Evolutionary conservation across 345 rosid genomes (phyloP), one percentile per base, ranked within the genome.

Genomic region (Erodium maritimum): DNA sequence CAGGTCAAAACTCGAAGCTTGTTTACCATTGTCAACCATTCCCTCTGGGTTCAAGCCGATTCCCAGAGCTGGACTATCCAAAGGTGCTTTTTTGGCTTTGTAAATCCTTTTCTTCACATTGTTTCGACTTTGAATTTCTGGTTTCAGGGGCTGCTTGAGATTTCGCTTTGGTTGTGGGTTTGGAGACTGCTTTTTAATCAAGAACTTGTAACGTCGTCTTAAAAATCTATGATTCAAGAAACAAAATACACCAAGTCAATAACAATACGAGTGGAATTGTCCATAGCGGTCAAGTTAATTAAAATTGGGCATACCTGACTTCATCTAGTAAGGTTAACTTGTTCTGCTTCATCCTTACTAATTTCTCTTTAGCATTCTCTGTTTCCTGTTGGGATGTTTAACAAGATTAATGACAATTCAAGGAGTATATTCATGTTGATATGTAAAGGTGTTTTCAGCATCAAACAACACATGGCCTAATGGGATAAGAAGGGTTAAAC

Each of bases 341-440:
- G 45, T 64, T 79, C 63, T 78, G 80, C 66, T 79, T 85, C 79
- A 85, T 61, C 78, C 73, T 77, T 72, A 76, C 78, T 74, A 86
- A 53, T 59, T 78, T 75, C 74, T 59, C 77, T 69, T 57, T 74
- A 67, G 55, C 73, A n/a, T 59, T 67, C 68, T 79, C 87, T 17
- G 82, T 75, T 67, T 88, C 96, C 99, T 91, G 83, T 21, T 48
- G 60, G n/a, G 67, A 60, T 19, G 6, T 17, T 51, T 17, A 51
- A 51, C 19, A 5, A 51, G 19, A 51, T 51, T 3, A 51, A 29
- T 11, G 8, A 29, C 37, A 29, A 29, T 5, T 5, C 37, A 29
- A 29, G 37, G 37, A 29, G 37, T 29, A 29, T 29, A 11, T 11
- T 29, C 37, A 25, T 25, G 33, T 25, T 25, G 33, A 25, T 25